phyloP scores from a whole-genome alignment of 306 rosid genomes.

The Cicer bijugum region DNA sequence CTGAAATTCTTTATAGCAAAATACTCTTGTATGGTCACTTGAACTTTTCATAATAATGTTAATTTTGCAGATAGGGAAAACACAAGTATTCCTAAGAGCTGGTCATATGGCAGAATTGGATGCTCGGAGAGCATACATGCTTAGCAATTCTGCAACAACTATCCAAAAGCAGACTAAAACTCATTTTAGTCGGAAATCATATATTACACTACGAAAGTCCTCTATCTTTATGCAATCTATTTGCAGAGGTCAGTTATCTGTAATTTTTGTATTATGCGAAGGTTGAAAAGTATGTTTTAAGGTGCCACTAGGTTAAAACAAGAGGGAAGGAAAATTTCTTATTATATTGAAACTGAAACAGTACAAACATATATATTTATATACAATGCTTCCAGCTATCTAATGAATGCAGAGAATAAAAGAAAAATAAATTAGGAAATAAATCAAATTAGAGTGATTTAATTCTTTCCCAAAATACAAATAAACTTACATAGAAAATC shows the following conservation, averaged over 20 bases:
- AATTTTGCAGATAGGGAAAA: constrained; percentile 73
- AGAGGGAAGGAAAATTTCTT: too few relatives aligned
- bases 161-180: constrained; percentile 65
- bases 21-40: constrained; percentile 31
- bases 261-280: constrained; percentile 21
- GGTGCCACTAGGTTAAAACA: too few relatives aligned
- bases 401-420: too few relatives aligned
- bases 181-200: constrained; percentile 50
- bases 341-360: too few relatives aligned
- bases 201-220: constrained; percentile 51
- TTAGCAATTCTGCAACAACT: constrained; percentile 59
- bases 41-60: constrained; percentile 40
- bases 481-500: too few relatives aligned
- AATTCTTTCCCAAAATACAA: too few relatives aligned
- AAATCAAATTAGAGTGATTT: too few relatives aligned
- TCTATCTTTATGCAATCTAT: constrained; percentile 62
- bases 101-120: constrained; percentile 94
- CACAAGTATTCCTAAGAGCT: constrained; percentile 79
- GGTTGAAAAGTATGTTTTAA: not conserved
- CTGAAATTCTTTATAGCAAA: constrained; percentile 33
- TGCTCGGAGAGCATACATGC: constrained; percentile 61
- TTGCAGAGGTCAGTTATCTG: constrained; percentile 73
- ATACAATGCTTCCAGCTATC: too few relatives aligned
- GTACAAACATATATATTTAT: too few relatives aligned
- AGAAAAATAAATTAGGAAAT: too few relatives aligned